A percentile compares a stretch with the other conserved stretches of the same genome.
Evolutionary conservation across 116 monocot genomes (phyloP).

Genomic region (Thalassia testudinum): DNA sequence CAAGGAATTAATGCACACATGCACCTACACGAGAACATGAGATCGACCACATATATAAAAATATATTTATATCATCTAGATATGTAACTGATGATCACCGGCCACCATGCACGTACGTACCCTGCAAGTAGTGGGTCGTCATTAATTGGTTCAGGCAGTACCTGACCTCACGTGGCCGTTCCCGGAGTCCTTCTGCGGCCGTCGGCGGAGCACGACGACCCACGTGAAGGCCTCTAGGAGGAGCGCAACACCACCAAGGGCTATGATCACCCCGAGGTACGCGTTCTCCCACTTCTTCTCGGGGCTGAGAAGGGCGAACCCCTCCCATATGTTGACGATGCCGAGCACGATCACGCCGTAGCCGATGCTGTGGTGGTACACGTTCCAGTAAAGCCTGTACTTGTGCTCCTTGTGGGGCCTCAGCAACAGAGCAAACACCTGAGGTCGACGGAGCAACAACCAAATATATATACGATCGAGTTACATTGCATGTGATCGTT

Average conservation of each 20-base stretch:
- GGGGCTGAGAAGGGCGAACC: slow-evolving; percentile 30
- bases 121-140: too few relatives aligned
- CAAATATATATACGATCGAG: too few relatives aligned
- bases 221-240: slow-evolving; percentile 32
- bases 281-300: slow-evolving; percentile 32
- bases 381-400: slow-evolving; percentile 32
- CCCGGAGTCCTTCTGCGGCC: too few relatives aligned
- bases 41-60: too few relatives aligned
- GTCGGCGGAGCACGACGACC: slow-evolving; percentile 8
- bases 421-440: slow-evolving; percentile 42
- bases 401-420: slow-evolving; percentile 41
- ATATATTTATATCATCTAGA: too few relatives aligned
- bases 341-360: slow-evolving; percentile 23
- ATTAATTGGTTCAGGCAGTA: too few relatives aligned
- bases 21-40: too few relatives aligned
- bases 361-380: slow-evolving; percentile 37
- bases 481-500: too few relatives aligned
- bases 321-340: slow-evolving; percentile 42
- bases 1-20: too few relatives aligned
- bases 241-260: slow-evolving; percentile 20
- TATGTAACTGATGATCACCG: too few relatives aligned
- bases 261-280: slow-evolving; percentile 27
- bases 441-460: not conserved
- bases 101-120: too few relatives aligned
- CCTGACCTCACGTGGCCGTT: too few relatives aligned